These are phyloP conservation scores for Cinnamomum chago DNA, from an alignment of 164 flowering plant genomes.

Conservation along the genomic window DNA sequence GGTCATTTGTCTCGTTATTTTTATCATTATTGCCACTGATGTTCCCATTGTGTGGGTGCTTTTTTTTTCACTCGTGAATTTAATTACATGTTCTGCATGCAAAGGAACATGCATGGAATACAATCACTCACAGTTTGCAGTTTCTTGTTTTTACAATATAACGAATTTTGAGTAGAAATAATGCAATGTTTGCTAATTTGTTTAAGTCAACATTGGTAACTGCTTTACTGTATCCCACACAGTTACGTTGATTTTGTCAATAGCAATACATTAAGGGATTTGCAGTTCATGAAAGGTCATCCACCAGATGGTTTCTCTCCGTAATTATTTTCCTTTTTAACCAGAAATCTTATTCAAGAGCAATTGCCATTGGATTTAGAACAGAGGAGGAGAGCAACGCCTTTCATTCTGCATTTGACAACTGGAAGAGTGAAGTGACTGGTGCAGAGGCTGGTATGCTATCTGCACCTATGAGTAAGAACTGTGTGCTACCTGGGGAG, in stretches of 20 bases:
- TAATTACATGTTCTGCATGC: neutral
- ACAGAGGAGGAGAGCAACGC: constrained; percentile 67
- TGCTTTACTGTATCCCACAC: neutral
- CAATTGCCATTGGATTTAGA: constrained; percentile 60
- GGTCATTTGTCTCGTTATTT: neutral
- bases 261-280: neutral
- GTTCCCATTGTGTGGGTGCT: neutral
- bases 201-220: neutral
- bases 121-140: neutral
- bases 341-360: constrained; percentile 69
- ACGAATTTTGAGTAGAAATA: neutral
- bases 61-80: neutral
- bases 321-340: constrained; percentile 17
- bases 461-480: neutral
- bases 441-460: constrained; percentile 38
- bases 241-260: neutral
- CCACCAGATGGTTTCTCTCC: neutral
- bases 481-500: neutral
- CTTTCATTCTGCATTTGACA: constrained; percentile 74
- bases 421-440: constrained; percentile 54
- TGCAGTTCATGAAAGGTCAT: neutral
- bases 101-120: neutral
- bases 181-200: neutral
- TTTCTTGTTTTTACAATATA: neutral
- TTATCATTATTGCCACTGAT: neutral